Evolutionary conservation across 352 stramenopile genomes (phyloP).

Genomic region (Phytophthora tentaculata): DNA sequence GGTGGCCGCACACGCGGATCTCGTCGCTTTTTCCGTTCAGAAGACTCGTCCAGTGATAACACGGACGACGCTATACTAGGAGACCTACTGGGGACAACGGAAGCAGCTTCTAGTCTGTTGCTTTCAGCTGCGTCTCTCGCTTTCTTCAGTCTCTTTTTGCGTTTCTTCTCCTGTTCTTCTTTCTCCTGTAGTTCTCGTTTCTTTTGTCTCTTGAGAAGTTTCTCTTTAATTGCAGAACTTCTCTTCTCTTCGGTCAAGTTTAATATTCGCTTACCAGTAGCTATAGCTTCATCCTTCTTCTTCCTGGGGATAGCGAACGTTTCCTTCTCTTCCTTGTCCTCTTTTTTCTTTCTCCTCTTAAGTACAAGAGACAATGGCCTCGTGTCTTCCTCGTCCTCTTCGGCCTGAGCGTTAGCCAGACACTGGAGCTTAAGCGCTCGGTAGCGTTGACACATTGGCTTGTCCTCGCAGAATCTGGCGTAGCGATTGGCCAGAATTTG

Average conservation of each 20-base stretch:
- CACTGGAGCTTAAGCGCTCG: conserved; percentile 62
- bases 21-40: conserved; percentile 17
- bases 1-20: background rate
- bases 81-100: conserved; percentile 1
- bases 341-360: conserved; percentile 12
- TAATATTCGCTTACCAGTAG: conserved; percentile 3
- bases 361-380: conserved; percentile 10
- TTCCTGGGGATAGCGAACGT: conserved; percentile 49
- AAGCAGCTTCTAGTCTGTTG: background rate
- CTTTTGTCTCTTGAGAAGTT: conserved; percentile 20
- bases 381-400: conserved; percentile 29
- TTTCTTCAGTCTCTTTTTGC: conserved; percentile 28
- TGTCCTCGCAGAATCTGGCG: conserved; percentile 54
- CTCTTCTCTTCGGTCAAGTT: conserved; percentile 9
- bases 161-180: conserved; percentile 12
- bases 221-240: conserved; percentile 19
- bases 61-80: conserved; percentile 9
- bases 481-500: conserved; percentile 45
- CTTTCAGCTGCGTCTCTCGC: background rate
- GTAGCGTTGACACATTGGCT: conserved; percentile 58
- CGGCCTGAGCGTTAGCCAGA: conserved; percentile 30
- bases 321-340: conserved; percentile 18
- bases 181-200: conserved; percentile 9
- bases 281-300: background rate
- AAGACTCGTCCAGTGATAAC: conserved; percentile 18